Evolutionary conservation across 2,329 filamentous ascomycete species (phyloP), one percentile per base, ranked within the genome.

Genomic region (Pyrenophora seminiperda): DNA sequence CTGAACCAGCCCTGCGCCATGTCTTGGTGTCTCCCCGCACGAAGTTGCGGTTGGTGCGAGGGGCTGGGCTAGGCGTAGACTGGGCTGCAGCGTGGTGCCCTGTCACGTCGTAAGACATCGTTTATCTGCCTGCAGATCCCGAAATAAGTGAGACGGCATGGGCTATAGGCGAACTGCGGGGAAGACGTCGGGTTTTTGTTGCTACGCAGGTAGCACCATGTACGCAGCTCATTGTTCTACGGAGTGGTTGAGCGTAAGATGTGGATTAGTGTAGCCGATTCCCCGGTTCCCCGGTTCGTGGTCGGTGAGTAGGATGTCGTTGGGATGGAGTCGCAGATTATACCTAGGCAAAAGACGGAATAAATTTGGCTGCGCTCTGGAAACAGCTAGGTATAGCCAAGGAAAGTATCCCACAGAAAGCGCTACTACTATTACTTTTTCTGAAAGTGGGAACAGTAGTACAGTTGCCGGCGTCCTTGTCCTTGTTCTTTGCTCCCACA

Each of bases 91-190:
- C 24, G 10, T 27, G 41, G 38, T 19, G 38, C 42, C 19, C 41
- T 48, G 42, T 34, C 18, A 30, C 53, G 60, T 45, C 9, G 66
- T 65, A 52, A 32, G 24, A 68, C 59, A 36, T 63, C 55, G 61
- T 56, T 50, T 58, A 68, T 64, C 62, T 65, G 54, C 56, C 51
- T 44, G 54, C 54, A 56, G 54, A 63, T 62, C 61, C 64, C 27
- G 47, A 66, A 66, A 66, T 62, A 65, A 53, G 50, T 58, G 56
- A 60, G 56, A 62, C 62, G 61, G 61, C 65, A 66, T 64, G 53
- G 47, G 45, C 53, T 52, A 36, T 30, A 54, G 38, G 43, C 42
- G 41, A 50, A 41, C 50, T 46, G 61, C 50, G 61, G 62, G 62
- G 59, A 54, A 59, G 54, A 43, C 34, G 54, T 61, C 58, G 53